Conservation (phyloP, 768 basidiomycete species). For the Rhizopogon sp. region DNA sequence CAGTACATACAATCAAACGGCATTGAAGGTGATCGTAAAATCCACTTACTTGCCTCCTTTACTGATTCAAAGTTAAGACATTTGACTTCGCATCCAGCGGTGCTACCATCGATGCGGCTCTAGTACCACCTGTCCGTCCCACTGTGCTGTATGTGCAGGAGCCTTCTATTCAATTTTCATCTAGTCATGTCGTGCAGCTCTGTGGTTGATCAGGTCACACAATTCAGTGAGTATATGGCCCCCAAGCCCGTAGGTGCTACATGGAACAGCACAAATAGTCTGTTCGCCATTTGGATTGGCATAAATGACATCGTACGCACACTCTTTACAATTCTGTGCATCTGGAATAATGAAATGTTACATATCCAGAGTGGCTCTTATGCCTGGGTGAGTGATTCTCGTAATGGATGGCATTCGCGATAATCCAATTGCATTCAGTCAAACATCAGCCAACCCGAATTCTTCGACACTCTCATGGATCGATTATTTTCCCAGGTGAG, state of each 20-base stretch:
- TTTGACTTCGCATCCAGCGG: conserved; percentile 68
- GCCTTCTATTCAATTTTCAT: neutral
- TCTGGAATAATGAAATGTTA: neutral
- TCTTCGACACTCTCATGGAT: conserved; percentile 19
- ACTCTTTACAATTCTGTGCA: neutral
- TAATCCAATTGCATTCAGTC: conserved; percentile 8
- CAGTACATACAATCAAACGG: conserved; percentile 50
- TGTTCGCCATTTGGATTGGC: conserved; percentile 68
- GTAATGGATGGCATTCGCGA: neutral
- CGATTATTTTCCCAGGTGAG: conserved; percentile 26
- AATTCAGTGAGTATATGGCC: conserved; percentile 45
- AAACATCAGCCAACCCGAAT: conserved; percentile 17
- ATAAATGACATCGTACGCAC: conserved; percentile 55
- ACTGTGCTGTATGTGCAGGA: conserved; percentile 43
- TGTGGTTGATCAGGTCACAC: conserved; percentile 50
- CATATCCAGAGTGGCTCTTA: conserved; percentile 2
- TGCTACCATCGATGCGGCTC: conserved; percentile 55
- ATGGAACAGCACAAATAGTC: conserved; percentile 51
- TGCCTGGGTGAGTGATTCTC: conserved; percentile 13
- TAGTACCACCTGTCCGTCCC: conserved; percentile 49
- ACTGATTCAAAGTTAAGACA: conserved; percentile 29
- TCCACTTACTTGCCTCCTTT: neutral
- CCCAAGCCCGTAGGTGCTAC: conserved; percentile 44
- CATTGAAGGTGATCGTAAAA: conserved; percentile 35
- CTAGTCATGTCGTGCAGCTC: conserved; percentile 10